phyloP scores from a whole-genome alignment of 352 stramenopile species.

The Phytophthora sansomeana region DNA sequence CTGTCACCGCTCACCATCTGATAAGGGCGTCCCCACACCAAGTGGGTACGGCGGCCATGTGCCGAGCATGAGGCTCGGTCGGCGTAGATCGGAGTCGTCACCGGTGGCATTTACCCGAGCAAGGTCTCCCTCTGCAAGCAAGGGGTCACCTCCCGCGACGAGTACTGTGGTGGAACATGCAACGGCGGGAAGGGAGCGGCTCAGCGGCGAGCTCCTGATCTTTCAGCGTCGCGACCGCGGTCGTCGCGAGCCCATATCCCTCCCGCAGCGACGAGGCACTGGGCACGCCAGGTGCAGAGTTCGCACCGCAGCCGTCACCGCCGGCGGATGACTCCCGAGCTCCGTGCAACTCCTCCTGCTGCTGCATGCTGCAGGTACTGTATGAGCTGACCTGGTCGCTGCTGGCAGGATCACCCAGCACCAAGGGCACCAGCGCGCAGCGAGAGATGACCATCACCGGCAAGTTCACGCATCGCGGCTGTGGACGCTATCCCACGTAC shows the following conservation, averaged over 20 bases:
- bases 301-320: slow-evolving; percentile 4
- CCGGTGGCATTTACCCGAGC: neutral
- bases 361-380: slow-evolving; percentile 2
- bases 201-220: slow-evolving; percentile 9
- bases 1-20: slow-evolving; percentile 22
- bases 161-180: slow-evolving; percentile 17
- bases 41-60: neutral
- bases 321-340: slow-evolving; percentile 10
- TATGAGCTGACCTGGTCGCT: slow-evolving; percentile 24
- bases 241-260: too few species aligned
- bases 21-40: slow-evolving; percentile 27
- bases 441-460: slow-evolving; percentile 1
- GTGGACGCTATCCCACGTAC: slow-evolving; percentile 15
- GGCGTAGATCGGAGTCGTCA: neutral
- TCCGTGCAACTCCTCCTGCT: slow-evolving; percentile 16
- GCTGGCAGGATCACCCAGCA: neutral
- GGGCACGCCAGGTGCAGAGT: slow-evolving; percentile 20
- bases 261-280: slow-evolving; percentile 32
- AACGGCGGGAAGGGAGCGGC: slow-evolving; percentile 33
- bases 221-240: slow-evolving; percentile 9
- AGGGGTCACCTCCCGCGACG: slow-evolving; percentile 5
- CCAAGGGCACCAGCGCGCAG: slow-evolving; percentile 2
- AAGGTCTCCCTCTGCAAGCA: slow-evolving; percentile 9
- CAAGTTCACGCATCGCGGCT: slow-evolving; percentile 23
- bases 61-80: neutral